Evolutionary conservation across 1,139 yeast species (phyloP), one percentile per base, ranked within the genome.

Genomic region (Candida tunisiensis): DNA sequence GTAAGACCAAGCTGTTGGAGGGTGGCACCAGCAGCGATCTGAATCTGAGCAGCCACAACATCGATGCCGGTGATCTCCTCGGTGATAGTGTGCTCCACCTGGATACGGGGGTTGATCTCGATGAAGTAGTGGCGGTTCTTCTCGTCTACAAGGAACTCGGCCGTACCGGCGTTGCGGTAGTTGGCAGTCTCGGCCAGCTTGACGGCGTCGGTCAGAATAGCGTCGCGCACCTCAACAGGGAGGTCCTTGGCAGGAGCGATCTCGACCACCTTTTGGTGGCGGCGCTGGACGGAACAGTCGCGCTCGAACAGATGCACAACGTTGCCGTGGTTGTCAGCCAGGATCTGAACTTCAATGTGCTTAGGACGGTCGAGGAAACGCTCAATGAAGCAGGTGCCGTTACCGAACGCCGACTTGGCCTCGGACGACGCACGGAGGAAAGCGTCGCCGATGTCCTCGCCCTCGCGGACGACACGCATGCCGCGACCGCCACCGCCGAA

Each of bases 401-500:
- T 85, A 47, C 98, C 98, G 44, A 88, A 88, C 9, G 98, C 75
- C 25, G 94, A 68, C 49, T 73, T 66, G 32, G 98, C 98, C 61
- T 91, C 98, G 21, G 93, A 77, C 23, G 79, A 72, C 24, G 98
- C 98, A 57, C 98, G 74, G 46, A 65, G 62, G 60, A 88, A 88
- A 21, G 96, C 96, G 53, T 88, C 96, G 28, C 54, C 74, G 36
- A 88, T 72, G 49, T 75, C 83, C 41, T 88, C 98, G 42, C 95
- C 96, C 54, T 88, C 95, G 49, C 92, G 68, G 27, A 91, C 98
- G 29, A 88, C 96, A 61, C 98, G 74, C 98, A 88, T 88, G 65
- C 98, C 98, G 59, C 98, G 74, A 49, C 99, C 98, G 65, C 98
- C 98, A 60, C 98, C 98, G 54, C 99, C 98, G 50, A 79, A 88